These are phyloP conservation scores for Didymella keratinophila DNA, from an alignment of 2,329 filamentous ascomycete species.

Conservation along the genomic window DNA sequence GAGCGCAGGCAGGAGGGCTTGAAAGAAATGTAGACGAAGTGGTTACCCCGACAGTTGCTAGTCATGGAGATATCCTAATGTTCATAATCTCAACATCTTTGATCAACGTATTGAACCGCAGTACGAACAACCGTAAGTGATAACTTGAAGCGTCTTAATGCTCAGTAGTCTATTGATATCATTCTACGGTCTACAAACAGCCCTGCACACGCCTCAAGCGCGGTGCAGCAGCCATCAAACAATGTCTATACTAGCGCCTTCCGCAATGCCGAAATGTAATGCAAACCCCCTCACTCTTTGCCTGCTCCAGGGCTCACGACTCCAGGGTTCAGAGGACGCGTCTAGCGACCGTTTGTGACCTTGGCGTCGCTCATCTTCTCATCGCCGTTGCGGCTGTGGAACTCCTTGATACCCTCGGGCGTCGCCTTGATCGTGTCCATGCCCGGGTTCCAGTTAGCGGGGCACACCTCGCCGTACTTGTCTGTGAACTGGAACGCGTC, in stretches of 20 bases:
- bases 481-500: slow-evolving; percentile 60
- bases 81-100: no score
- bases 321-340: not conserved
- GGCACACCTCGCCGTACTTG: slow-evolving; percentile 55
- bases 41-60: no score
- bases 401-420: slow-evolving; percentile 51
- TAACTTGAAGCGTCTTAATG: not conserved
- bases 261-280: slow-evolving; percentile 22
- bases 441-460: slow-evolving; percentile 54
- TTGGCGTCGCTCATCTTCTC: slow-evolving; percentile 45
- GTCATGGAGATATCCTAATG: no score
- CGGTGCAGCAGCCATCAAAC: slow-evolving; percentile 3
- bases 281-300: not conserved
- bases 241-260: slow-evolving; percentile 27
- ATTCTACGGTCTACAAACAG: slow-evolving; percentile 17
- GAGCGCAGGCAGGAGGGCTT: not conserved
- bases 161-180: slow-evolving; percentile 10
- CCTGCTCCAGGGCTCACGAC: not conserved
- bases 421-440: slow-evolving; percentile 53
- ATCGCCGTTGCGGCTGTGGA: slow-evolving; percentile 48
- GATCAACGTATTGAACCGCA: no score
- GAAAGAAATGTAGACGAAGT: no score
- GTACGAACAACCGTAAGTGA: no score
- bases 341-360: slow-evolving; percentile 40
- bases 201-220: slow-evolving; percentile 9